Evolutionary conservation across 192 early-diverging fungal genomes (phyloP), one percentile per base, ranked within the genome.

Genomic region (Coemansia furcata): DNA sequence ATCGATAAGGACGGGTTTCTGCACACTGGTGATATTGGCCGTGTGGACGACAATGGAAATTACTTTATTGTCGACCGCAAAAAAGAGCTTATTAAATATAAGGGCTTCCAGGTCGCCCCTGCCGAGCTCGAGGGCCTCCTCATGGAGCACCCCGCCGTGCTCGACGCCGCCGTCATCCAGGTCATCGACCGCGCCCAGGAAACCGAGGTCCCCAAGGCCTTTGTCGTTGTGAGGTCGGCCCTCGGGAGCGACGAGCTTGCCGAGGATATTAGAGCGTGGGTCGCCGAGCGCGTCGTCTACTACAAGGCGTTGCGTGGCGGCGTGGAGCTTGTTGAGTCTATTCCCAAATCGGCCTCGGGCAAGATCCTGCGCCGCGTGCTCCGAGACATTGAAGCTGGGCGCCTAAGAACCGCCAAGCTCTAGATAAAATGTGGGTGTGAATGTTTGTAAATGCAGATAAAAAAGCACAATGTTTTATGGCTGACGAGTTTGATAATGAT

Each of bases 11-110:
- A 94, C 30, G 90, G 93, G 0, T 96, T 26, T 26, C 23, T 26
- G 23, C 23, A 26, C 23, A 26, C 23, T 1, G 23, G 23, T 26
- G 23, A 26, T 74, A 77, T 98, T 55, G 93, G 86, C 1, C 57
- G 85, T 9, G 80, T 90, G 14, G 89, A 93, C 65, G 72, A 78
- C 49, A 52, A 87, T 5, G 90, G 88, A 17, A 49, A 86, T 38
- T 79, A 86, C 38, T 89, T 69, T 66, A 85, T 89, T 32, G 83
- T 86, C 6, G 91, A 91, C 62, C 91, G 96, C 30, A 70, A 92
- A 33, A 98, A 95, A 84, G 93, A 95, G 72, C 85, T 96, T 40
- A 95, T 95, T 77, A 98, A 98, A 73, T 26, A 26, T 26, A 26
- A 26, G 23, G 23, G 23, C 23, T 26, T 26, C 23, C 23, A 26